These are phyloP conservation scores for Solanum clarkiae DNA, from an alignment of 257 asterid species.

Conservation along the genomic window DNA sequence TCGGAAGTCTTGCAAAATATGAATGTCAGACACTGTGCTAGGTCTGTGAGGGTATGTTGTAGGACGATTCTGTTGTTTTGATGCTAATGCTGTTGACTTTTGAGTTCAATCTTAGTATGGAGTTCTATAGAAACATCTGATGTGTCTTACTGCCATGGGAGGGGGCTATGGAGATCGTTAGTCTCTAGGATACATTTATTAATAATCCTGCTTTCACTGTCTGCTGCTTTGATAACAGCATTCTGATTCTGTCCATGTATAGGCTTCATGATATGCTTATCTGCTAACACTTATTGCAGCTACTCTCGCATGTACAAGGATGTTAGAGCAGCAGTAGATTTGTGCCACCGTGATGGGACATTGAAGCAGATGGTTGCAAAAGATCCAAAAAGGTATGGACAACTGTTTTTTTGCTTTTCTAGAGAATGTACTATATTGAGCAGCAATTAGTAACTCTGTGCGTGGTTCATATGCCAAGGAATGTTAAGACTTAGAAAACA, in stretches of 20 bases:
- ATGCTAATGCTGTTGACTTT: neutral
- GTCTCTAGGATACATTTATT: neutral
- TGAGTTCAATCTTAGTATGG: neutral
- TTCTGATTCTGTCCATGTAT: neutral
- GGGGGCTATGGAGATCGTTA: neutral
- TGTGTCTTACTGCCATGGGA: neutral
- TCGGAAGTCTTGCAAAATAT: neutral
- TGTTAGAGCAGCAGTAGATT: conserved; percentile 94
- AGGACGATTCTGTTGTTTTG: neutral
- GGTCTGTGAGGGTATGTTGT: neutral
- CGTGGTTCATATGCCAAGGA: neutral
- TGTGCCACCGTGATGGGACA: conserved; percentile 99
- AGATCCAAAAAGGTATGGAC: conserved; percentile 72
- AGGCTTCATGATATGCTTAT: neutral
- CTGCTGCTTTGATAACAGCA: neutral
- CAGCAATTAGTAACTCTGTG: neutral
- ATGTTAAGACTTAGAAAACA: neutral
- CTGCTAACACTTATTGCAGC: conserved; percentile 36
- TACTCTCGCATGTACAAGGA: conserved; percentile 80
- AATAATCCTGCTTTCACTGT: neutral
- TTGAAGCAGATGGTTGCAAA: conserved; percentile 88
- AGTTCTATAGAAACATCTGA: neutral
- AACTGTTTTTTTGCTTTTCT: neutral
- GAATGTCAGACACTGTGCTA: neutral
- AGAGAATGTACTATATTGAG: neutral